Base-by-base conservation (phyloP, 352 stramenopile genomes). In the Aphanomyces invadans region DNA sequence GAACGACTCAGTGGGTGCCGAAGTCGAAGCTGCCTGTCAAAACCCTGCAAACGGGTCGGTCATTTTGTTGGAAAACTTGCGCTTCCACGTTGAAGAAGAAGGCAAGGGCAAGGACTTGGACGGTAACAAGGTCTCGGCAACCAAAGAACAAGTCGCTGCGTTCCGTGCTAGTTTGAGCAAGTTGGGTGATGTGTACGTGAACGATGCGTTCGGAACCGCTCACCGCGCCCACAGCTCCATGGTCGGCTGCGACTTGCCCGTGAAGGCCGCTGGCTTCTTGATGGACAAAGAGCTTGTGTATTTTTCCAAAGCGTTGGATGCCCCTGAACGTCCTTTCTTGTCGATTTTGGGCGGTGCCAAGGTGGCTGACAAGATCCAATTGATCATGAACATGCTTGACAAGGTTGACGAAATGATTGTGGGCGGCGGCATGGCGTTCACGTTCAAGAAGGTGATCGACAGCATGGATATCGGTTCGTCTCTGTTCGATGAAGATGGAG, bases 241-340 rank as follows among this genome's bases (percentile, higher is more conserved):
- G 74, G 97, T 97, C 51, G 97, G 97, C 61, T 95, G 99, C 29
- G 71, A 90, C 51, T 78, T 96, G 5, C 84, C 92, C 15, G 73
- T 91, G 10, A 87, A 92, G 51, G 81, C 92, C 42, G 95, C 92
- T 42, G 97, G 97, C 56, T 99, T 99, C 74, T 74, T 99, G 33
- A 77, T 99, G 31, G 95, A 99, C 76, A 99, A 99, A 88, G 97
- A 99, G 80, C 83, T 99, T 4, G 90, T 99, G 76, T 99, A 99
- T 81, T 97, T 99, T 61, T 90, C 97, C 76, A 97, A 97, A 70
- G 97, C 97, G n/a, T 85, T 99, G n/a, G 90, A 99, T 55, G 76
- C 94, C 17, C 97, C 97, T 2, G 95, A 98, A 65, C 87, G 93
- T 38, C 98, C 97, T 38, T 97, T 99, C 69, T 86, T 96, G 63